Base-by-base conservation (phyloP, 331 rosid species). In the Cydonia oblonga region DNA sequence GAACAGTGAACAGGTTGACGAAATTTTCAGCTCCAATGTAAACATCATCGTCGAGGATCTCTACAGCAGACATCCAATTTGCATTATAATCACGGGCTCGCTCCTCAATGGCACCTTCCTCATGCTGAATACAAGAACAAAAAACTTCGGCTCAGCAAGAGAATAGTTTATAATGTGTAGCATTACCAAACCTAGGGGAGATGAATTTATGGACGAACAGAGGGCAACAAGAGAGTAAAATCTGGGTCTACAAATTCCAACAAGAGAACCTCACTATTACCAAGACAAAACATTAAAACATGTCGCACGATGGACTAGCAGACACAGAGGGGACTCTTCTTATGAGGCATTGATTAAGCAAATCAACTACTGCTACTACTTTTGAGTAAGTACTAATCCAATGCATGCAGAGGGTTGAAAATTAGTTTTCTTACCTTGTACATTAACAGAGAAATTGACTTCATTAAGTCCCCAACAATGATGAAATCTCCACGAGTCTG, bases 61-160 rank as follows among this genome's bases (percentile, higher is more conserved):
- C 98, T 70, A 95, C 98, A 53, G 96, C 97, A 19, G 97, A 80
- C 96, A 95, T 95, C 98, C 98, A 95, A 77, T 91, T 91, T 70
- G 97, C 96, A 68, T 83, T 91, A 68, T 89, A 95, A 85, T 92
- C 96, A 1, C 96, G 96, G 7, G 98, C 96, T 79, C 96, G 81
- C 77, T 92, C 98, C 84, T 88, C 98, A 40, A 92, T 92, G 59
- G 96, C 96, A 42, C 96, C 96, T 81, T 92, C 98, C 81, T 90
- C 98, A 12, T 90, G 96, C 98, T 92, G 84, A 77, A 52, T 59
- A 71, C 24, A 53, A 59, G 6, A 28, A 28, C 44, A 57, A 10
- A 3, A 5, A 15, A 6, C 5, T 28, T 29, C 58, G 12, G 66
- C 26, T 77, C 23, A 58, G 46, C n/a, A 73, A 78, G 42, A 61